Conservation (phyloP, 202 grass and related monocot species). For the Musa balbisiana region DNA sequence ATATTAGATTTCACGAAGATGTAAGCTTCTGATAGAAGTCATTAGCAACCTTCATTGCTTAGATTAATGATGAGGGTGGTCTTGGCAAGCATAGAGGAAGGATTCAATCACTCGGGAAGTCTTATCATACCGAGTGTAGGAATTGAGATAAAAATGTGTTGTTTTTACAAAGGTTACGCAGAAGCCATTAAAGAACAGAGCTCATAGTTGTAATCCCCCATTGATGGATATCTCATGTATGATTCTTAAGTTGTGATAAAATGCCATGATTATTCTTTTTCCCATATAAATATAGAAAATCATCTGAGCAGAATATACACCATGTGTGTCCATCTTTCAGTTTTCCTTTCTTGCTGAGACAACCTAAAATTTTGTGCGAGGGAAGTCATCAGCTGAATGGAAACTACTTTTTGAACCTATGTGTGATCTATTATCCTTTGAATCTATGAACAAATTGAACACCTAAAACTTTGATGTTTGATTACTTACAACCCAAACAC, state of each 20-base stretch:
- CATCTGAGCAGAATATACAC: neutral
- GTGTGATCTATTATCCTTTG: no score
- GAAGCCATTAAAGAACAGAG: neutral
- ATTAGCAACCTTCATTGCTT: neutral
- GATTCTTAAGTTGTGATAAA: neutral
- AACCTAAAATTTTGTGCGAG: no score
- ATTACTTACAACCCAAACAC: no score
- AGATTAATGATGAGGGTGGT: neutral
- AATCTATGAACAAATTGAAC: no score
- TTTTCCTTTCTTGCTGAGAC: no score
- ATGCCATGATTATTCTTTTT: slow-evolving; percentile 1
- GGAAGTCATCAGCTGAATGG: no score
- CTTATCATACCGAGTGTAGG: neutral
- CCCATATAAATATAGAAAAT: neutral
- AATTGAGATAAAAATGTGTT: neutral
- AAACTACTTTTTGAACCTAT: no score
- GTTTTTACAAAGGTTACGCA: neutral
- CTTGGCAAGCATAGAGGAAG: neutral
- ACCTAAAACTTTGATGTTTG: no score
- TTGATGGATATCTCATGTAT: neutral
- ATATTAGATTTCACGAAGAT: neutral
- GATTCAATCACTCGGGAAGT: neutral
- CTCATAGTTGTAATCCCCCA: neutral
- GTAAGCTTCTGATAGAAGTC: no score
- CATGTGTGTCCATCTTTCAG: no score